A percentile compares a stretch with the other conserved stretches of the same genome.
Conservation (phyloP, 179 eudicot genomes). For the Monotropa hypopitys region DNA sequence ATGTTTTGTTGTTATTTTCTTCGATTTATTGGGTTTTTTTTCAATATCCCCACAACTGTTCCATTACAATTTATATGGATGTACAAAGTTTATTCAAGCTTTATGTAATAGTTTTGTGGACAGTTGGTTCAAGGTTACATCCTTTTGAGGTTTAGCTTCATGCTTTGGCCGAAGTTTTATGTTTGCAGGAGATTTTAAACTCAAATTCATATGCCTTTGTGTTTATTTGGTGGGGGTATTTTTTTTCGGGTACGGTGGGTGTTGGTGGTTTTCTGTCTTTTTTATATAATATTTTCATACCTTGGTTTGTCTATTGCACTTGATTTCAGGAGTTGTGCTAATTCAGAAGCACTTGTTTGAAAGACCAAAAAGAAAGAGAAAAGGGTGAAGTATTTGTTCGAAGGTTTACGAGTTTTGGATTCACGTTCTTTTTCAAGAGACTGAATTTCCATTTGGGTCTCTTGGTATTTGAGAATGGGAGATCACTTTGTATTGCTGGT, state of each 20-base stretch:
- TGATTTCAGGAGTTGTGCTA: constrained; percentile 3
- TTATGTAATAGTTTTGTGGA: not conserved
- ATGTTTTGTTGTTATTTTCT: not conserved
- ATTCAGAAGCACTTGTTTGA: not conserved
- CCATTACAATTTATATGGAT: not conserved
- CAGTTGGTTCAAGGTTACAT: not conserved
- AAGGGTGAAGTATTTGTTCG: not conserved
- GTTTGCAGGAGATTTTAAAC: not conserved
- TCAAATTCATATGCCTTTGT: not conserved
- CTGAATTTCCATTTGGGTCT: not conserved
- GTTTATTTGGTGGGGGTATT: not conserved
- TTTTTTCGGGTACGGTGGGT: not conserved
- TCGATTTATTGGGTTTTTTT: not conserved
- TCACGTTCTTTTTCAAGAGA: not conserved
- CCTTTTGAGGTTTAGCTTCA: not conserved
- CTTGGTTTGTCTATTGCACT: not conserved
- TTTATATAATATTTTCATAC: not conserved
- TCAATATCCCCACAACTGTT: not conserved
- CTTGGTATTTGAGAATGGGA: constrained; percentile 24
- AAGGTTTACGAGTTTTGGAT: not conserved
- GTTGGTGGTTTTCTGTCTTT: not conserved
- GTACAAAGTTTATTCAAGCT: not conserved
- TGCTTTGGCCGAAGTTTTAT: not conserved
- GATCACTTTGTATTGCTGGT: constrained; percentile 45
- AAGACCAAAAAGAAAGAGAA: not conserved